phyloP scores from a whole-genome alignment of 768 basidiomycete genomes.

The Phylloporus rhodoxanthus region DNA sequence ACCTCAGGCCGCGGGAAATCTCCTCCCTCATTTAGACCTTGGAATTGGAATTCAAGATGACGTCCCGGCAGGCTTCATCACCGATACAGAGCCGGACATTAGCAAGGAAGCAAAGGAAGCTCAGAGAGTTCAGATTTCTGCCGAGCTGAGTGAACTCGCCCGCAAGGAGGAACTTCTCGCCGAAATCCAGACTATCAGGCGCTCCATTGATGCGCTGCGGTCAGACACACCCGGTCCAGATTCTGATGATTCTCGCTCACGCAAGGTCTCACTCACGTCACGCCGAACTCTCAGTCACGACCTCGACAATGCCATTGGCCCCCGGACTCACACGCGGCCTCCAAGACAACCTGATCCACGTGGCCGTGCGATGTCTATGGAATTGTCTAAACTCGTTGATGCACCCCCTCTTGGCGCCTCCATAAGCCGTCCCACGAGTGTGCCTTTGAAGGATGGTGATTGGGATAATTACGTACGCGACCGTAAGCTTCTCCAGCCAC shows the following conservation, averaged over 20 bases:
- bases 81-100: conserved; percentile 34
- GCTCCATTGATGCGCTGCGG: conserved; percentile 71
- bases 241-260: conserved; percentile 54
- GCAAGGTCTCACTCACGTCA: conserved; percentile 60
- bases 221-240: conserved; percentile 53
- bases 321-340: conserved; percentile 58
- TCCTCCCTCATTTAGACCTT: conserved; percentile 67
- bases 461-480: conserved; percentile 88
- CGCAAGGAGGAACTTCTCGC: conserved; percentile 66
- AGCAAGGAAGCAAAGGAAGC: conserved; percentile 28
- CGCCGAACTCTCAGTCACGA: conserved; percentile 66
- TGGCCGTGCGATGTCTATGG: conserved; percentile 67
- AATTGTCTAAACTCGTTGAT: conserved; percentile 46
- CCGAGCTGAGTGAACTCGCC: conserved; percentile 48
- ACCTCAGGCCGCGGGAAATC: conserved; percentile 45
- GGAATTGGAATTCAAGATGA: conserved; percentile 70
- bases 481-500: conserved; percentile 78
- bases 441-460: conserved; percentile 64
- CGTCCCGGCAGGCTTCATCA: conserved; percentile 66
- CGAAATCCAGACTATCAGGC: conserved; percentile 75
- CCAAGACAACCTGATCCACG: conserved; percentile 67
- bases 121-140: conserved; percentile 33
- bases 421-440: conserved; percentile 66
- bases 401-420: conserved; percentile 43
- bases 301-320: conserved; percentile 46